phyloP scores from a whole-genome alignment of 192 early-diverging fungal species.

The Coemansia umbellata region DNA sequence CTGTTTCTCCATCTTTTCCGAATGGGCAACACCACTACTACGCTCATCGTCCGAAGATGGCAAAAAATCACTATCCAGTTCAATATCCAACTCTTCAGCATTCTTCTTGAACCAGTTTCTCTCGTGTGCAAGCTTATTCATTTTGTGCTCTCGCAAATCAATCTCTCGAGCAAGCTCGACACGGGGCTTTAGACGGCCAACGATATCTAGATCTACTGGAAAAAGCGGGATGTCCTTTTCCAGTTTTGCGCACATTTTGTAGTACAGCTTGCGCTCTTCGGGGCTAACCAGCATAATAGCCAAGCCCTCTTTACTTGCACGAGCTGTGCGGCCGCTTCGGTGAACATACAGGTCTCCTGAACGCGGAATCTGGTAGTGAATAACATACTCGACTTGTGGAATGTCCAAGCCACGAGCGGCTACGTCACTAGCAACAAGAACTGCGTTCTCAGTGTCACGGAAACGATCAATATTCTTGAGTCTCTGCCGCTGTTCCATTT shows the following conservation, averaged over 20 bases:
- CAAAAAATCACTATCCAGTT: slow-evolving; percentile 68
- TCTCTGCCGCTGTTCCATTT: slow-evolving; percentile 95
- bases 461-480: slow-evolving; percentile 92
- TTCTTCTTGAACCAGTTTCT: slow-evolving; percentile 74
- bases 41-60: slow-evolving; percentile 34
- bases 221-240: slow-evolving; percentile 75
- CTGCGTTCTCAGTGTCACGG: slow-evolving; percentile 63
- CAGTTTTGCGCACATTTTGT: slow-evolving; percentile 77
- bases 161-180: slow-evolving; percentile 79
- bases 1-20: slow-evolving; percentile 18
- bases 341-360: slow-evolving; percentile 95
- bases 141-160: slow-evolving; percentile 72
- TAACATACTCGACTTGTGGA: slow-evolving; percentile 84
- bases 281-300: slow-evolving; percentile 80
- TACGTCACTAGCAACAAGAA: slow-evolving; percentile 94
- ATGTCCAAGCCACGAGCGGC: slow-evolving; percentile 96
- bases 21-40: slow-evolving; percentile 4
- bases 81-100: slow-evolving; percentile 76
- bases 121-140: slow-evolving; percentile 64
- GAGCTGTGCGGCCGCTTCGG: slow-evolving; percentile 89
- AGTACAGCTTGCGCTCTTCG: slow-evolving; percentile 76
- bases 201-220: slow-evolving; percentile 71
- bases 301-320: slow-evolving; percentile 78
- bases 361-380: slow-evolving; percentile 94
- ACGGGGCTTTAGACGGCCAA: slow-evolving; percentile 68